Evolutionary conservation across 805 yeast species (phyloP).

Genomic region (Yarrowia porcina): DNA sequence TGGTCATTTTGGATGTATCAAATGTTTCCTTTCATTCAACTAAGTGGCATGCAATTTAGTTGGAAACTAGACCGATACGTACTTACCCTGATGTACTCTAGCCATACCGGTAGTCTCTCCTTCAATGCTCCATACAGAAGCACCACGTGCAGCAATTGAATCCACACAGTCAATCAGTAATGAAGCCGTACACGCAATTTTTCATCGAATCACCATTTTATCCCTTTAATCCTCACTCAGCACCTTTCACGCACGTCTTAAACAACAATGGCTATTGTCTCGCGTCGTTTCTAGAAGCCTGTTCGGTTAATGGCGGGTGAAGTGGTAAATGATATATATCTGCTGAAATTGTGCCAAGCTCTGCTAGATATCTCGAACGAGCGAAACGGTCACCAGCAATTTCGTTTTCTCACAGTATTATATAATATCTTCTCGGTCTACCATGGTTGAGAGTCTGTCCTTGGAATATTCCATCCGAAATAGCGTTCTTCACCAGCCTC

Average conservation of each 20-base stretch:
- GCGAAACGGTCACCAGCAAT: background rate
- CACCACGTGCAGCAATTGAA: background rate
- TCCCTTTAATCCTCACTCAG: background rate
- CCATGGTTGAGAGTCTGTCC: background rate
- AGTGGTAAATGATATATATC: background rate
- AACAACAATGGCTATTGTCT: background rate
- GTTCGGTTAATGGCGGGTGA: background rate
- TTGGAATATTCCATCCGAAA: background rate
- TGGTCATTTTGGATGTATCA: too few species aligned
- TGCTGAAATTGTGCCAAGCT: background rate
- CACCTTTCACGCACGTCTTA: background rate
- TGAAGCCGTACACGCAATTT: too few species aligned
- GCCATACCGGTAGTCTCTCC: too few species aligned
- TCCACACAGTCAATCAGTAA: too few species aligned
- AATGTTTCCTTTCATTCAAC: too few species aligned
- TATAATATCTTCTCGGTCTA: background rate
- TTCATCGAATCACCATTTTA: too few species aligned
- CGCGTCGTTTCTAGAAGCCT: background rate
- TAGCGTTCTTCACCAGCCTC: background rate
- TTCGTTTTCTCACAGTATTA: background rate
- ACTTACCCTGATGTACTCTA: too few species aligned
- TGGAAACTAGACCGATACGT: background rate
- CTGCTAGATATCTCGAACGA: background rate
- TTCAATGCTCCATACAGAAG: too few species aligned
- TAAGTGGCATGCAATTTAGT: background rate